Evolutionary conservation across 495 filamentous ascomycete species (phyloP).

Genomic region (Hypoxylon intermedium): DNA sequence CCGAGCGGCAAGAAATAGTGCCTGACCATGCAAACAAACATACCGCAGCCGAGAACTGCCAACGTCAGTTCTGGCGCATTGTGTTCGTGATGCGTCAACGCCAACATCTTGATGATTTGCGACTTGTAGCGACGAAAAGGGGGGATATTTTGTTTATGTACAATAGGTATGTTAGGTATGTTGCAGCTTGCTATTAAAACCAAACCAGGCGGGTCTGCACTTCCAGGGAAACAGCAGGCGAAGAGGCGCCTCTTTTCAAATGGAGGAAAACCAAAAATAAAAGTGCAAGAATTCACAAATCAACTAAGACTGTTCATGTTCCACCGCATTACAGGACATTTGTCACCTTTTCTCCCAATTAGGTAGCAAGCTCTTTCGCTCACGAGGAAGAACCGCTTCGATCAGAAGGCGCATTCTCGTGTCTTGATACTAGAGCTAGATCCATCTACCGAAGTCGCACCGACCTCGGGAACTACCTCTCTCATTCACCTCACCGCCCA

Average conservation of each 20-base stretch:
- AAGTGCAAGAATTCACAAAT: background rate
- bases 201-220: background rate
- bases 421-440: constrained; percentile 1
- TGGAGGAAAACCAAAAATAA: no score
- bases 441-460: constrained; percentile 33
- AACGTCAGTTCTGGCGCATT: constrained; percentile 64
- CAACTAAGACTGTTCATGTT: constrained; percentile 1
- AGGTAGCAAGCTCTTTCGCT: constrained; percentile 11
- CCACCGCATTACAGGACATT: constrained; percentile 27
- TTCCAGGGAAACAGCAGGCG: background rate
- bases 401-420: constrained; percentile 9
- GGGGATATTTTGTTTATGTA: background rate
- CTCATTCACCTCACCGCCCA: constrained; percentile 18
- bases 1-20: background rate
- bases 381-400: constrained; percentile 38
- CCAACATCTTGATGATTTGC: constrained; percentile 38
- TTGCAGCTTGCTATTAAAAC: background rate
- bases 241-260: constrained; percentile 3
- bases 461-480: no score
- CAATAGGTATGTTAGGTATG: no score
- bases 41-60: constrained; percentile 77
- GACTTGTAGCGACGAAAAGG: background rate
- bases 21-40: constrained; percentile 34
- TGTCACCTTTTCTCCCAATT: constrained; percentile 18
- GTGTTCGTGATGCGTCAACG: constrained; percentile 42